Base-by-base conservation (phyloP, 768 basidiomycete genomes). In the Tricholoma hemisulphureum region DNA sequence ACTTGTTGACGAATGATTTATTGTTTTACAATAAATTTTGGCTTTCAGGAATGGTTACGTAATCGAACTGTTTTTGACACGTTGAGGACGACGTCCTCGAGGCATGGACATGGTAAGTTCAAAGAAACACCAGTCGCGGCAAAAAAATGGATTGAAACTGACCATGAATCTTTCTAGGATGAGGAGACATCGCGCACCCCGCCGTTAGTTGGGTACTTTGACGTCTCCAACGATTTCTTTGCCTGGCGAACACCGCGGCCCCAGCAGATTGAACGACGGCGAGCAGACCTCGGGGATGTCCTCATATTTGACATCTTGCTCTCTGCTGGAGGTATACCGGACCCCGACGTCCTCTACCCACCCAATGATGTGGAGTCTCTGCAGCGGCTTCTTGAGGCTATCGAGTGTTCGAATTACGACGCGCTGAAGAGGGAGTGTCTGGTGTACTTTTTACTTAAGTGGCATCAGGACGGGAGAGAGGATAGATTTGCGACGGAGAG, bases 401-500 rank as follows among this genome's bases (percentile, higher is more conserved):
- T 93, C 60, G 77, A 81, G 41, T 61, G 72, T 24, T 88, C 84
- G 1, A 67, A 72, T 3, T 94, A 90, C 60, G 92, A 94, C 70
- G 67, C 74, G 29, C 78, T 93, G 55, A 93, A 93, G 79, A 86
- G 85, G 70, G 86, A 93, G 59, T 91, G 88, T 61, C 74, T 94
- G 43, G 74, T 91, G 1, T 94, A 91, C 72, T 93, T 86, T 66
- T 73, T 94, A 60, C 77, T 94, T 58, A 91, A 89, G 67, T 91
- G 87, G 87, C 83, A 88, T 58, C 77, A 81, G 64, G 88, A 91
- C 67, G 80, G 82, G 5, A 72, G 79, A 67, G 75, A 88, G 78
- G 66, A 77, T 60, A 64, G 70, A 58, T 76, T 90, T 75, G 71
- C 74, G 66, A 53, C 75, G 69, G 69, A 83, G 69, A 73, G 80